Base-by-base conservation (phyloP, 2,329 filamentous ascomycete genomes). In the Zymoseptoria brevis region DNA sequence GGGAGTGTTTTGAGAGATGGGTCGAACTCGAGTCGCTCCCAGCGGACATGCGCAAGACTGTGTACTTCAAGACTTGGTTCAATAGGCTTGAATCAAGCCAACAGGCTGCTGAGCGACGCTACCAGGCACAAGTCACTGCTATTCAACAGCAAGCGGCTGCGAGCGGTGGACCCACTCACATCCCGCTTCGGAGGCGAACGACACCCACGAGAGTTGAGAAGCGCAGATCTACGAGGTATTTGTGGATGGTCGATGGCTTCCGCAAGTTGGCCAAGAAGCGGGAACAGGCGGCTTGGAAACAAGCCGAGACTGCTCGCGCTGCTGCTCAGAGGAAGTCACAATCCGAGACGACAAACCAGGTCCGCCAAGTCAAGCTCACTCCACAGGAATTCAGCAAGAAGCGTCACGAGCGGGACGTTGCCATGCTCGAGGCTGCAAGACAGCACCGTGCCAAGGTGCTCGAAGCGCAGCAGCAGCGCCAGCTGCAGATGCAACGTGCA, bases 1-100 rank as follows among this genome's bases (percentile, higher is more conserved):
- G 94, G 94, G 94, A 99, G 76, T 99, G 94, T 72, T 99, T 99
- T 68, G 94, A 99, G 75, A 84, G 94, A 50, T 99, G 93, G 93
- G 88, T 96, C 57, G 87, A 89, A 66, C 78, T 97, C 11, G 94
- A 97, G 75, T 91, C 92, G 1, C 79, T 96, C 45, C 93, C 94
- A 4, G 84, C 87, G 9, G 94, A 99, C 65, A 95, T 97, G 87
- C 87, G 88, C 19, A 96, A 96, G 76, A 96, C 90, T 0, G 88
- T 92, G 51, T 99, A 97, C 72, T 99, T 97, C 80, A 90, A 91
- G 69, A 84, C 83, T 9, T 87, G 87, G 67, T 83, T 84, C 62
- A 77, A 81, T 57, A 76, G 85, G 48, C 76, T 87, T 50, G 84
- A 88, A 67, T 79, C 83, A 57, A 85, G 85, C 24, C 82, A 85